A percentile compares a stretch with the other conserved stretches of the same genome.
Conservation (phyloP, 1,284 basidiomycete genomes). For the Papiliotrema flavescens region DNA sequence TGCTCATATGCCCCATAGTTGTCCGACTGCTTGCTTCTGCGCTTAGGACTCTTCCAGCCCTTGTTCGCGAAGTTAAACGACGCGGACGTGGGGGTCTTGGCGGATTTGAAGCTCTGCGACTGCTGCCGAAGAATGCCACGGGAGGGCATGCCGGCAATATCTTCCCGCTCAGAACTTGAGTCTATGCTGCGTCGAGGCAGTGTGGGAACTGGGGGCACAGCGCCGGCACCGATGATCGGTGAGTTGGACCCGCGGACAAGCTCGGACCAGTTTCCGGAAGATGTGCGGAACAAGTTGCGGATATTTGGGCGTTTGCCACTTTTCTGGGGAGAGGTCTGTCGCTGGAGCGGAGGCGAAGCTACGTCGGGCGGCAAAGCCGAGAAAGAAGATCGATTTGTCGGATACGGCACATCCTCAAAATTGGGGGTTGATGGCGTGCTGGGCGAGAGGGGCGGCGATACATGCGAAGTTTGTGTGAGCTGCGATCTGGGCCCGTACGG, state of each 20-base stretch:
- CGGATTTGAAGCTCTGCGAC: neutral
- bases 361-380: slow-evolving; percentile 9
- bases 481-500: too few relatives aligned
- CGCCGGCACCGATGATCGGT: neutral
- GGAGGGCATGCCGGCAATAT: neutral
- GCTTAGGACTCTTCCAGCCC: neutral
- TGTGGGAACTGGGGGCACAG: neutral
- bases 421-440: slow-evolving; percentile 3
- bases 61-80: neutral
- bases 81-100: neutral
- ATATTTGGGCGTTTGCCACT: slow-evolving; percentile 29
- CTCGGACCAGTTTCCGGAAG: slow-evolving; percentile 42
- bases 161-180: neutral
- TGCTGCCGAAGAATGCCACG: neutral
- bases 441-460: slow-evolving; percentile 12
- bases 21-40: neutral
- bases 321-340: slow-evolving; percentile 4
- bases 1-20: too few relatives aligned
- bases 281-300: slow-evolving; percentile 35
- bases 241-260: slow-evolving; percentile 16
- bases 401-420: slow-evolving; percentile 3
- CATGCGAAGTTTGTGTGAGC: neutral
- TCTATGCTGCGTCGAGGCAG: neutral
- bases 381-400: slow-evolving; percentile 12
- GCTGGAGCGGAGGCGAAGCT: slow-evolving; percentile 1